These are phyloP conservation scores for Sugiyamaella mastotermitis DNA, from an alignment of 805 yeast genomes.

Conservation along the genomic window DNA sequence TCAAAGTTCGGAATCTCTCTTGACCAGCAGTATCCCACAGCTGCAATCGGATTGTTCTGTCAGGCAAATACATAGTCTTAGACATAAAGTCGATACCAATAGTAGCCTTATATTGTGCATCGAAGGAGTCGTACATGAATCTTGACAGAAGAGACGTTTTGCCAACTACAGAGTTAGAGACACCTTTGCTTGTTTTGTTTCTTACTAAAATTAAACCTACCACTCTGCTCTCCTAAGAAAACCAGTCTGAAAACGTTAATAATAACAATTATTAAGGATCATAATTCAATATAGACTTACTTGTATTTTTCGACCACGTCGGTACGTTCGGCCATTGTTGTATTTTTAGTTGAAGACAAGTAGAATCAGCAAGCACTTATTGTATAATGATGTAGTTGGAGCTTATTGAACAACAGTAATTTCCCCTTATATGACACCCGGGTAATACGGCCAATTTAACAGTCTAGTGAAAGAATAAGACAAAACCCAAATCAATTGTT, in stretches of 20 bases:
- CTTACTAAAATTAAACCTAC: conserved; percentile 31
- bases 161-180: conserved; percentile 56
- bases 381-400: too few relatives aligned
- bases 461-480: too few relatives aligned
- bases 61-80: conserved; percentile 92
- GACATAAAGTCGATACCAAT: conserved; percentile 95
- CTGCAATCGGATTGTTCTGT: conserved; percentile 89
- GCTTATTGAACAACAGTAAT: too few relatives aligned
- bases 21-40: conserved; percentile 99
- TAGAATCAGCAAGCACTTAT: too few relatives aligned
- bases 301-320: conserved; percentile 34
- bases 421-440: too few relatives aligned
- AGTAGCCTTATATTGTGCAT: conserved; percentile 90
- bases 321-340: conserved; percentile 20
- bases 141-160: conserved; percentile 94
- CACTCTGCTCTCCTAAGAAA: conserved; percentile 93
- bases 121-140: conserved; percentile 96
- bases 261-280: conserved; percentile 2
- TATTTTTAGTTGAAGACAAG: conserved; percentile 2
- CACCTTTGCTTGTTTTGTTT: background rate
- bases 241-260: conserved; percentile 66
- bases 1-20: conserved; percentile 88
- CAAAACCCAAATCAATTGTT: too few relatives aligned
- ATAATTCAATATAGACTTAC: conserved; percentile 21
- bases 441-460: too few relatives aligned